Base-by-base conservation (phyloP, 2,329 filamentous ascomycete genomes). In the Aspergillus sp. region DNA sequence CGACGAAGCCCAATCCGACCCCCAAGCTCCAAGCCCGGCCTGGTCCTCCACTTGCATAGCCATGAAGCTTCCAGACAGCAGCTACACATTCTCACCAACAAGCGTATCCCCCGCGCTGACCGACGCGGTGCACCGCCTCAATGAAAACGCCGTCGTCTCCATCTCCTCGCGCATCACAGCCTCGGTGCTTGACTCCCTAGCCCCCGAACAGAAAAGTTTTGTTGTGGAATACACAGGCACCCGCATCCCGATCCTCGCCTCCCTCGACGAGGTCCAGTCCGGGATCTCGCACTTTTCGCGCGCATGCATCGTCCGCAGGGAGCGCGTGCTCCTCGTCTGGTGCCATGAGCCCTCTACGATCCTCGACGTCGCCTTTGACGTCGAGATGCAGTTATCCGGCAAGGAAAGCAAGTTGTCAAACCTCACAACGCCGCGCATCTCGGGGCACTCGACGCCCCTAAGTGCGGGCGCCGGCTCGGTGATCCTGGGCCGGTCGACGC, bases 301-400 rank as follows among this genome's bases (percentile, higher is more conserved):
- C 2, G 52, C 52, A 19, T 43, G 34, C 2, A 54, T 54, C 38
- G 52, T 54, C 0, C 34, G 45, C 52, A 23, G 45, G 22, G 52
- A 54, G 17, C 34, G 52, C n/a, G 34, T 54, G 2, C 11, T 54
- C 9, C 38, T 65, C 8, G 50, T 63, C 41, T 65, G 63, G 63
- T 65, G 52, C 9, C 63, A 65, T 38, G 60, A 65, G 31, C 49
- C 60, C 4, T 51, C 48, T 8, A 54, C 52, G 5, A 56, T 65
- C n/a, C 54, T 65, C 9, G 59, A 65, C 28, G 60, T 65, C 11
- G 63, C 63, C 3, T 58, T 54, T 30, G 63, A 65, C 52, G 63
- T 65, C 17, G 63, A 65, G 60, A 58, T 56, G 50, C 63, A 65
- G 47, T 54, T 65, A 6, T 60, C 60, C 6, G 58, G 55, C 3